Percentiles rank a stretch among this genome's conserved stretches.
These are phyloP conservation scores for Colletotrichum neosansevieriae DNA, from an alignment of 2,329 filamentous ascomycete species.

Conservation along the genomic window DNA sequence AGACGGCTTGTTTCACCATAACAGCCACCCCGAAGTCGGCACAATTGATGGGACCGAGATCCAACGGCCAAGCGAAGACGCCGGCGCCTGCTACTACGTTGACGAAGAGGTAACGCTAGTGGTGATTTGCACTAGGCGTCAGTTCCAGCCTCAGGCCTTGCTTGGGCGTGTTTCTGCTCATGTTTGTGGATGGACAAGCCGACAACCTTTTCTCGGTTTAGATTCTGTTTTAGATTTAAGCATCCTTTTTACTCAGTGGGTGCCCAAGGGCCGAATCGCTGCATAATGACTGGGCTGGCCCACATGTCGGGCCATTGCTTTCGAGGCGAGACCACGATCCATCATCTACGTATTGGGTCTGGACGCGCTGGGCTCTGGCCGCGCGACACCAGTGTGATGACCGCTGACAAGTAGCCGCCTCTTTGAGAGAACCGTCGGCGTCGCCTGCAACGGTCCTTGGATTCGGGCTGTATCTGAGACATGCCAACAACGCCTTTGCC, in stretches of 20 bases:
- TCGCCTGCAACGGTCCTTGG: background rate
- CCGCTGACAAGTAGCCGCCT: slow-evolving; percentile 16
- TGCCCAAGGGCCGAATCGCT: slow-evolving; percentile 15
- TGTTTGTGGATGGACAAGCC: slow-evolving; percentile 23
- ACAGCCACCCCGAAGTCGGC: slow-evolving; percentile 17
- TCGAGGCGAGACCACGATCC: background rate
- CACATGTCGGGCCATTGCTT: background rate
- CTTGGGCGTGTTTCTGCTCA: slow-evolving; percentile 4
- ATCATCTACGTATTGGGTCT: background rate
- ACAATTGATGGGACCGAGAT: slow-evolving; percentile 6
- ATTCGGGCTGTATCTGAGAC: slow-evolving; percentile 17
- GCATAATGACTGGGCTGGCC: background rate
- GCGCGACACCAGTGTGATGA: slow-evolving; percentile 30
- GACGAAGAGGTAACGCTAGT: slow-evolving; percentile 29
- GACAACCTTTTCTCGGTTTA: slow-evolving; percentile 28
- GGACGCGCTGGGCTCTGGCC: slow-evolving; percentile 29
- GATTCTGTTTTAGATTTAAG: slow-evolving; percentile 32
- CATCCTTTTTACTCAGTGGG: slow-evolving; percentile 14
- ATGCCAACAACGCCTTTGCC: background rate
- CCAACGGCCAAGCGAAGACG: slow-evolving; percentile 22
- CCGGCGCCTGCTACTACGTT: slow-evolving; percentile 21
- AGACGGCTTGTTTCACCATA: slow-evolving; percentile 29
- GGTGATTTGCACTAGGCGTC: slow-evolving; percentile 20
- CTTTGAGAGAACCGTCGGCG: background rate
- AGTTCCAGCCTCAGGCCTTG: slow-evolving; percentile 18